Conservation (phyloP, 805 yeast species). For the Lipomyces yamadae region DNA sequence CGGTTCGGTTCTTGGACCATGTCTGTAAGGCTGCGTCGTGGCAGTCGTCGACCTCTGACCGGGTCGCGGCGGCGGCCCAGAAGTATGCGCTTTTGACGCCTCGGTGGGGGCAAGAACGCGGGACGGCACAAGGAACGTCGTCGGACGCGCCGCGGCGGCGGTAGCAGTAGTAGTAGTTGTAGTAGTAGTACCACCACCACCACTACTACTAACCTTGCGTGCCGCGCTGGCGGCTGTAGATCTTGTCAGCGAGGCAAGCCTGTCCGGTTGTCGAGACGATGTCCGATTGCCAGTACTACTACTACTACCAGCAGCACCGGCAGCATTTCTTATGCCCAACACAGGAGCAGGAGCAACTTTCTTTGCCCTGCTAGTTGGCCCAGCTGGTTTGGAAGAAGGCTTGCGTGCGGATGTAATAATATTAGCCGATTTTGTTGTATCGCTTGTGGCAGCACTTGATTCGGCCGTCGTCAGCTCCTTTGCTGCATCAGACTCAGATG, state of each 20-base stretch:
- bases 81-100: constrained; percentile 17
- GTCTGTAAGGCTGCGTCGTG: too few relatives aligned
- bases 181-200: too few relatives aligned
- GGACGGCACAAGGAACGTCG: constrained; percentile 4
- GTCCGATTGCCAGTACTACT: neutral
- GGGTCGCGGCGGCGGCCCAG: constrained; percentile 2
- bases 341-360: too few relatives aligned
- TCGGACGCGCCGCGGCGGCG: neutral
- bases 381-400: too few relatives aligned
- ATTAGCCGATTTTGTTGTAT: too few relatives aligned
- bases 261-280: neutral
- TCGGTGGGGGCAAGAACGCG: constrained; percentile 22
- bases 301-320: neutral
- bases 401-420: too few relatives aligned
- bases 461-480: neutral
- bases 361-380: too few relatives aligned
- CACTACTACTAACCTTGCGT: neutral
- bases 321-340: neutral
- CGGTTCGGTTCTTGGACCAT: too few relatives aligned
- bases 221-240: neutral
- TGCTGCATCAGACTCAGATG: neutral
- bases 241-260: neutral
- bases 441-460: neutral
- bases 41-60: too few relatives aligned
- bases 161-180: neutral